Evolutionary conservation across 495 filamentous ascomycete genomes (phyloP).

Genomic region (Apodospora peruviana): DNA sequence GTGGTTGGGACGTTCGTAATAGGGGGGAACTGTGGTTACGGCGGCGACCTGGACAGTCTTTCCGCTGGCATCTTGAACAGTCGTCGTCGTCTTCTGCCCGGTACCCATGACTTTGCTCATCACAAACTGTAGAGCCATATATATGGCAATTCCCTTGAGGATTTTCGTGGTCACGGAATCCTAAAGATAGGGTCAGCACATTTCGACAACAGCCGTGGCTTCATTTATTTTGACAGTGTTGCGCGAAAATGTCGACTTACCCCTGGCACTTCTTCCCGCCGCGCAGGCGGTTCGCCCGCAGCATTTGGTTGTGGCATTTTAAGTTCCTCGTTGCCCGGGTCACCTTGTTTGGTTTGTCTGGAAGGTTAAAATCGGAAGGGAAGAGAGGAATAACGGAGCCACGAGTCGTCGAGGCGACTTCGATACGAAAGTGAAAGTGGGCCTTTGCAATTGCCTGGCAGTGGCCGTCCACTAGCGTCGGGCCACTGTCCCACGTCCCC

Average conservation of each 20-base stretch:
- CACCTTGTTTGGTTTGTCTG: neutral
- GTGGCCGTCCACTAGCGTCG: too few relatives aligned
- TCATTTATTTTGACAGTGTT: too few relatives aligned
- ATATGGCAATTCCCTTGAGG: slow-evolving; percentile 34
- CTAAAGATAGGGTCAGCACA: too few relatives aligned
- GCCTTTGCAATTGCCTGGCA: too few relatives aligned
- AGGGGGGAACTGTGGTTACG: slow-evolving; percentile 55
- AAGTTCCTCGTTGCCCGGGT: neutral
- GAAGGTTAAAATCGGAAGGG: neutral
- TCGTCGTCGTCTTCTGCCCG: slow-evolving; percentile 37
- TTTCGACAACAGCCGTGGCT: too few relatives aligned
- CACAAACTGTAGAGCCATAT: slow-evolving; percentile 40
- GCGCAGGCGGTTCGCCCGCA: slow-evolving; percentile 9
- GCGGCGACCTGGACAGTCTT: slow-evolving; percentile 38
- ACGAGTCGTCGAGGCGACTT: too few relatives aligned
- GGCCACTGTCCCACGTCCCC: too few relatives aligned
- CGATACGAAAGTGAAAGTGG: too few relatives aligned
- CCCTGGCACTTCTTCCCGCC: slow-evolving; percentile 31
- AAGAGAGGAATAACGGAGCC: neutral
- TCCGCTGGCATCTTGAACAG: slow-evolving; percentile 42
- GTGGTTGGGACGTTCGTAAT: slow-evolving; percentile 53
- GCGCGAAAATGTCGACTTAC: too few relatives aligned
- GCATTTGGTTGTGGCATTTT: slow-evolving; percentile 34
- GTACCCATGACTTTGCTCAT: slow-evolving; percentile 45
- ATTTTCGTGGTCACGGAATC: slow-evolving; percentile 34